These are phyloP conservation scores for Hymenoscyphus fructigenus DNA, from an alignment of 2,329 filamentous ascomycete species.

Conservation along the genomic window DNA sequence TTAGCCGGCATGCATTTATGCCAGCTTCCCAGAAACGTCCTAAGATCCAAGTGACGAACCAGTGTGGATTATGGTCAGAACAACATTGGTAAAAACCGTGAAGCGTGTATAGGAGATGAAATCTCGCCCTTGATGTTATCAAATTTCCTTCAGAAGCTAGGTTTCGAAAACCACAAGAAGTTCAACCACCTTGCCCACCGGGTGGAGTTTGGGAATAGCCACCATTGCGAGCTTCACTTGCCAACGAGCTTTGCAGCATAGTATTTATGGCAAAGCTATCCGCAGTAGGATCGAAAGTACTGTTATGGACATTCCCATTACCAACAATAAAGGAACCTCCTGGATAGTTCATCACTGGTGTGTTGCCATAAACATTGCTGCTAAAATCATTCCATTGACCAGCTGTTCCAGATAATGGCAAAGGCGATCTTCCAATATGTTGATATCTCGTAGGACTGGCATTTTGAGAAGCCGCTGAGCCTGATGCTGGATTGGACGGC, in stretches of 20 bases:
- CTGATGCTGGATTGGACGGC: constrained; percentile 2
- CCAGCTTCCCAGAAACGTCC: background rate
- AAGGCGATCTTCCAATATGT: constrained; percentile 27
- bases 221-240: constrained; percentile 22
- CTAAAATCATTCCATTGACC: constrained; percentile 51
- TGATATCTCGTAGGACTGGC: constrained; percentile 18
- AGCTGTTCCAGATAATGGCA: constrained; percentile 25
- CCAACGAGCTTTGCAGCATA: constrained; percentile 36
- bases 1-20: constrained; percentile 5
- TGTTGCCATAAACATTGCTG: constrained; percentile 49
- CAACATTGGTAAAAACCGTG: background rate
- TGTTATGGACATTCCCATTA: constrained; percentile 23
- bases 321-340: constrained; percentile 8
- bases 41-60: background rate
- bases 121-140: background rate
- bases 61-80: background rate
- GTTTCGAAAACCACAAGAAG: background rate
- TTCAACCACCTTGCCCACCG: constrained; percentile 45
- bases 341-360: constrained; percentile 37
- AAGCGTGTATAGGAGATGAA: background rate
- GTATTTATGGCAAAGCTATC: constrained; percentile 30
- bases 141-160: background rate
- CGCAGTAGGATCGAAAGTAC: constrained; percentile 27
- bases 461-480: background rate
- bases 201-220: constrained; percentile 47